A percentile compares a stretch with the other conserved stretches of the same genome.
phyloP scores from a whole-genome alignment of 2,329 filamentous ascomycete genomes.

The Albifimbria verrucaria region DNA sequence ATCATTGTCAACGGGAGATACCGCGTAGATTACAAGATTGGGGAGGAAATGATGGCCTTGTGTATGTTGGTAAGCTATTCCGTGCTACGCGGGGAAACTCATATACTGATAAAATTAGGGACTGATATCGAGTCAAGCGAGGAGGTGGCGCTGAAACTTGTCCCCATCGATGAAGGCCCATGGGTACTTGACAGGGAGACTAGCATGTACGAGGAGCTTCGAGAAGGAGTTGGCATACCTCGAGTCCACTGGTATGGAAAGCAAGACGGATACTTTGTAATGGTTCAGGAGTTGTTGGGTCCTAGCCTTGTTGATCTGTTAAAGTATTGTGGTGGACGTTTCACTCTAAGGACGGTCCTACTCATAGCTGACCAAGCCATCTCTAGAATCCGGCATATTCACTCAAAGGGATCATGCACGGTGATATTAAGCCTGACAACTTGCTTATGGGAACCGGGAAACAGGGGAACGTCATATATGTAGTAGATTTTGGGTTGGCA shows the following conservation, averaged over 20 bases:
- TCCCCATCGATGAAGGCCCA: background rate
- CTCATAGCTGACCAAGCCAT: conserved; percentile 9
- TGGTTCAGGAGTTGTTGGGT: conserved; percentile 34
- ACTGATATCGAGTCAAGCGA: conserved; percentile 16
- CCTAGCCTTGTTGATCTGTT: conserved; percentile 67
- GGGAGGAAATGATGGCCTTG: conserved; percentile 14
- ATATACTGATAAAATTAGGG: conserved; percentile 1
- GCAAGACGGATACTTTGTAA: conserved; percentile 14
- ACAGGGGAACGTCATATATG: conserved; percentile 13
- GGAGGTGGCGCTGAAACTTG: conserved; percentile 28
- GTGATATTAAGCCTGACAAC: conserved; percentile 20
- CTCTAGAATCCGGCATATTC: conserved; percentile 5
- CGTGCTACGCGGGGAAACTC: background rate
- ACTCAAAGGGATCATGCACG: conserved; percentile 11
- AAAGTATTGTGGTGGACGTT: conserved; percentile 6
- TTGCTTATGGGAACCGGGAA: conserved; percentile 17
- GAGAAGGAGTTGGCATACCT: conserved; percentile 14
- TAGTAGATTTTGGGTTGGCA: conserved; percentile 15
- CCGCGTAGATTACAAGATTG: conserved; percentile 15
- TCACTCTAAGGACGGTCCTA: conserved; percentile 11
- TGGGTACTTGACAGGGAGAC: conserved; percentile 9
- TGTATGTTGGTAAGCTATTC: conserved; percentile 13
- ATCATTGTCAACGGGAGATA: conserved; percentile 15
- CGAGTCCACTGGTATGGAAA: conserved; percentile 13
- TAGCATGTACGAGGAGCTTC: conserved; percentile 8